Evolutionary conservation across 1,284 basidiomycete species (phyloP), one percentile per base, ranked within the genome.

Genomic region (Leccinum pallidistipes): DNA sequence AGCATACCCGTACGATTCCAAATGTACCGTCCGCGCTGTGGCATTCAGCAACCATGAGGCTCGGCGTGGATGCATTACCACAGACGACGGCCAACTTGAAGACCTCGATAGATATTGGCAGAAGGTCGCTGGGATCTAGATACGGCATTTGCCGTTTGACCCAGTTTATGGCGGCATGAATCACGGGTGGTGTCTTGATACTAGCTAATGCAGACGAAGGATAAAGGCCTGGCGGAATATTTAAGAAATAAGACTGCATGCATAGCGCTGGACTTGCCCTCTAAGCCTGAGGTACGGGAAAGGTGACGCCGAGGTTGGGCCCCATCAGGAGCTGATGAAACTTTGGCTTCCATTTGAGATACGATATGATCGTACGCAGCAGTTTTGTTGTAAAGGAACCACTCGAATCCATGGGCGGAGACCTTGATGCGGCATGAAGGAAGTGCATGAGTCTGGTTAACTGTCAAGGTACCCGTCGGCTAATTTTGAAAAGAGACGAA

Each of bases 341-440:
- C 64, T 55, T 77, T 75, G 24, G 71, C 68, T 64, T 83, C 83
- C 81, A 95, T 86, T 68, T 91, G 86, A 31, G 88, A 82, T 21
- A 95, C 77, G 52, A 98, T 94, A 59, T 85, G 83, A 70, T 98
- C 93, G 74, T 91, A 97, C 5, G 93, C 88, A 3, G 92, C 84
- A 1, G 92, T 95, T 59, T 88, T 81, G 74, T 97, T 98, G 77
- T 93, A 97, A 54, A 97, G 74, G 74, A 93, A 93, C 87, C 91
- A 93, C 75, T 98, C 94, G 40, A 95, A 80, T 21, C 95, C 95
- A 66, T 95, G 86, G 4, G 92, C 71, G 7, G 86, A 86, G 29
- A 94, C 73, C 57, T 90, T 86, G 45, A 97, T 85, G 50, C 95
- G 88, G 69, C 93, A 95, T 38, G 86, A 84, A 43, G 86, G 78